Conservation (phyloP, 2,329 filamentous ascomycete species). For the Arthrinium puccinioides region DNA sequence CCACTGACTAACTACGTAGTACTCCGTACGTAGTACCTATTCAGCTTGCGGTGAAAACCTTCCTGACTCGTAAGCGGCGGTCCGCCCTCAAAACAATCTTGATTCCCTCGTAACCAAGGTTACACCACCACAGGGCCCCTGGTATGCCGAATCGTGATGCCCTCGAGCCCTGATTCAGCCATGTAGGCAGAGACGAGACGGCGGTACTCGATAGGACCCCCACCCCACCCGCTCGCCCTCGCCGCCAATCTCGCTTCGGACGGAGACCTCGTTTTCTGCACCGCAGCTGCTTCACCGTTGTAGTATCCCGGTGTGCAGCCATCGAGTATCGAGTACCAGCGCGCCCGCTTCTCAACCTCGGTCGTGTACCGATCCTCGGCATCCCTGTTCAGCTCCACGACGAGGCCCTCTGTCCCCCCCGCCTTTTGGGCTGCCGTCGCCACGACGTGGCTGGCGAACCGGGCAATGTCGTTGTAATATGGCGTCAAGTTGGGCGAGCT, state of each 20-base stretch:
- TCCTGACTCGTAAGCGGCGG: too few species aligned
- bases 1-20: too few species aligned
- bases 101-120: too few species aligned
- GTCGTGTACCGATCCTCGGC: slow-evolving; percentile 1
- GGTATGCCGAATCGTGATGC: too few species aligned
- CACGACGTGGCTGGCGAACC: background rate
- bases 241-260: background rate
- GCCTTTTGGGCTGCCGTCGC: background rate
- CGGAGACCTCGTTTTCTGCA: background rate
- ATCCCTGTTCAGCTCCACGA: background rate
- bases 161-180: too few species aligned
- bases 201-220: background rate
- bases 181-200: background rate
- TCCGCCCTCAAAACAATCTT: too few species aligned
- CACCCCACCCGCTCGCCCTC: background rate
- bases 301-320: slow-evolving; percentile 1
- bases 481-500: background rate
- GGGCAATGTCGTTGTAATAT: background rate
- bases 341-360: slow-evolving; percentile 1
- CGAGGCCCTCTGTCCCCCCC: background rate
- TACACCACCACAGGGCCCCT: too few species aligned
- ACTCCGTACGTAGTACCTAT: too few species aligned
- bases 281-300: background rate
- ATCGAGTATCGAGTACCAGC: background rate
- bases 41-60: too few species aligned